Evolutionary conservation across 352 stramenopile species (phyloP).

Genomic region (Thalassiosira mediterranea): DNA sequence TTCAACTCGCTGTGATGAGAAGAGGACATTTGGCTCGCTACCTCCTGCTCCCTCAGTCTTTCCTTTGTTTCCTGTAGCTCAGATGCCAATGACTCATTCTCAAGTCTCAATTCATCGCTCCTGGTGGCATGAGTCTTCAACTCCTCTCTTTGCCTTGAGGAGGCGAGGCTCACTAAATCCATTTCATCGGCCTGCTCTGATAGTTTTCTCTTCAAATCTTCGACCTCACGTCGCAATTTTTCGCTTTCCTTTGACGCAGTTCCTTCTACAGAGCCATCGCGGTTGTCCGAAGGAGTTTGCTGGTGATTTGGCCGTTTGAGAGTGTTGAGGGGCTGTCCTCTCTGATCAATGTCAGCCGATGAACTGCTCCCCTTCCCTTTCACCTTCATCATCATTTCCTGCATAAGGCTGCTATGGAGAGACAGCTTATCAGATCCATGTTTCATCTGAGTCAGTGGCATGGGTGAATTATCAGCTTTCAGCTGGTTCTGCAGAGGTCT

Average conservation of each 20-base stretch:
- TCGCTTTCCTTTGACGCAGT: too few species aligned
- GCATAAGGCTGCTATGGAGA: constrained; percentile 10
- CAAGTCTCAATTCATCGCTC: constrained; percentile 13
- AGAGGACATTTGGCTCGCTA: too few species aligned
- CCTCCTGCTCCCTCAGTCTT: too few species aligned
- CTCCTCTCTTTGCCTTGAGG: neutral
- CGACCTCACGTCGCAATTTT: too few species aligned
- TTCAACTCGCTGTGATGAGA: neutral
- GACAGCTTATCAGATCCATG: neutral
- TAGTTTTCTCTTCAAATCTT: neutral
- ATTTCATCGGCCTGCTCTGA: neutral
- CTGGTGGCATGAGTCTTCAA: neutral
- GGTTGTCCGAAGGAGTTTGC: neutral
- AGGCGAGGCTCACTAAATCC: neutral
- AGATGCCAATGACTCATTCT: constrained; percentile 1
- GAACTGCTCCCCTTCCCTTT: too few species aligned
- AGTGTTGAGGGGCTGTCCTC: neutral
- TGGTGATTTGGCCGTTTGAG: too few species aligned
- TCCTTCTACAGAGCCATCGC: neutral
- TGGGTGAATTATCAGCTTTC: constrained; percentile 3
- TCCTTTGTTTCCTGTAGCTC: neutral
- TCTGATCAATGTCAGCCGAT: neutral
- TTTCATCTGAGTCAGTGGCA: neutral
- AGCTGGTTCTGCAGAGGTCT: neutral
- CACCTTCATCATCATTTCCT: constrained; percentile 17